phyloP scores from a whole-genome alignment of 306 rosid genomes.

The Quercus aquifolioides region DNA sequence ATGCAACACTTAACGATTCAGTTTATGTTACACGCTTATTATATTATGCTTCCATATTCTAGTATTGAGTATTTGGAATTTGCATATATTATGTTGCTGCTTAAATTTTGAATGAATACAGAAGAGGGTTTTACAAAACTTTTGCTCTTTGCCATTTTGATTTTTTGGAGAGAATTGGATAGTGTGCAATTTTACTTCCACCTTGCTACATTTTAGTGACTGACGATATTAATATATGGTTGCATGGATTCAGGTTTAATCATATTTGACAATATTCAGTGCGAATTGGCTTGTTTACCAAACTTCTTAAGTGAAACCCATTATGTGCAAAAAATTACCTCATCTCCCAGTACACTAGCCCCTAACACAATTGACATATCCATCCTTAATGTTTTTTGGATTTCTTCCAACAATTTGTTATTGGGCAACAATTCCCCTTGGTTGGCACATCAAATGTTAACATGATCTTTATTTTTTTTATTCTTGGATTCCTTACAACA shows the following conservation, averaged over 20 bases:
- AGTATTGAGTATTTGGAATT: not conserved
- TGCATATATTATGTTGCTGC: not conserved
- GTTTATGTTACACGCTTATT: not conserved
- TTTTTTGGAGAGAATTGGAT: not conserved
- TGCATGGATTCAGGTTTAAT: not conserved
- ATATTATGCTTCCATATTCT: not conserved
- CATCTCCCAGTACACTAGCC: not conserved
- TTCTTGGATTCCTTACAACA: not conserved
- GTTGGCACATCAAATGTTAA: not conserved
- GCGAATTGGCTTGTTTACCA: not conserved
- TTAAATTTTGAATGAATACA: not conserved
- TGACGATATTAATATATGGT: not conserved
- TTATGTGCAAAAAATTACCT: not conserved
- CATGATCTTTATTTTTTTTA: not conserved
- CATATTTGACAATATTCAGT: not conserved
- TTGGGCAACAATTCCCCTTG: not conserved
- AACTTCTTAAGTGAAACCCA: not conserved
- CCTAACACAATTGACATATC: too few species aligned
- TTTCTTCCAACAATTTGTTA: too few species aligned
- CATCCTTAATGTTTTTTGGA: too few species aligned
- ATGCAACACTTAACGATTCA: not conserved
- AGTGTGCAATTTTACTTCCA: not conserved
- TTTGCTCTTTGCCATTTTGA: not conserved
- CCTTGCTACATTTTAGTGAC: not conserved
- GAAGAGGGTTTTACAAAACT: not conserved